phyloP scores from a whole-genome alignment of 148 eudicot species.

The Nepenthes gracilis region DNA sequence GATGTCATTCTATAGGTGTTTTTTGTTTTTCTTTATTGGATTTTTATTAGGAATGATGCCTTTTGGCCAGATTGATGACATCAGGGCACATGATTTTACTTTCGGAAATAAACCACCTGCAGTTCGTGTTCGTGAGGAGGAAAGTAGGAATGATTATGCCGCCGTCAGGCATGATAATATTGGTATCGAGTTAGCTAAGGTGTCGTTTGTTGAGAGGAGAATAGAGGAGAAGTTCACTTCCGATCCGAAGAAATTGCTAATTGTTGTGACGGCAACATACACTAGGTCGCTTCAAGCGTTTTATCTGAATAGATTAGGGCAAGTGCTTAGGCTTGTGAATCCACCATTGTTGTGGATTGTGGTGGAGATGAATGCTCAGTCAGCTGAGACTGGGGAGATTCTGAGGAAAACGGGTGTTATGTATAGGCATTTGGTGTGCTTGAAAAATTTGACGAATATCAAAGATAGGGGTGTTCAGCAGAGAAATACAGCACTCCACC shows the following conservation, averaged over 20 bases:
- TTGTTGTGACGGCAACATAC: slow-evolving; percentile 84
- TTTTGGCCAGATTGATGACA: slow-evolving; percentile 36
- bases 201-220: slow-evolving; percentile 15
- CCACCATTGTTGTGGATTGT: slow-evolving; percentile 86
- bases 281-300: slow-evolving; percentile 63
- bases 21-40: slow-evolving; percentile 50
- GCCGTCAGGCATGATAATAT: slow-evolving; percentile 2
- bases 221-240: slow-evolving; percentile 23
- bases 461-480: slow-evolving; percentile 96
- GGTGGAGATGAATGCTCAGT: slow-evolving; percentile 64
- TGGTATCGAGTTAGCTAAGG: slow-evolving; percentile 9
- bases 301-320: slow-evolving; percentile 71
- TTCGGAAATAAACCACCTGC: slow-evolving; percentile 23
- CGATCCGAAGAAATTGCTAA: slow-evolving; percentile 37
- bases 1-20: slow-evolving; percentile 43
- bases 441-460: slow-evolving; percentile 41
- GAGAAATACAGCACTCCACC: slow-evolving; percentile 75
- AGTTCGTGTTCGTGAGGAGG: slow-evolving; percentile 7
- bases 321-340: slow-evolving; percentile 56
- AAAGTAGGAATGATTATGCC: slow-evolving; percentile 1
- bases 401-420: slow-evolving; percentile 67
- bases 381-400: slow-evolving; percentile 62
- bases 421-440: slow-evolving; percentile 85
- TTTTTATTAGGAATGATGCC: slow-evolving; percentile 63
- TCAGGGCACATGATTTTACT: slow-evolving; percentile 26